phyloP scores from a whole-genome alignment of 257 asterid species.

The Gentiana dahurica region DNA sequence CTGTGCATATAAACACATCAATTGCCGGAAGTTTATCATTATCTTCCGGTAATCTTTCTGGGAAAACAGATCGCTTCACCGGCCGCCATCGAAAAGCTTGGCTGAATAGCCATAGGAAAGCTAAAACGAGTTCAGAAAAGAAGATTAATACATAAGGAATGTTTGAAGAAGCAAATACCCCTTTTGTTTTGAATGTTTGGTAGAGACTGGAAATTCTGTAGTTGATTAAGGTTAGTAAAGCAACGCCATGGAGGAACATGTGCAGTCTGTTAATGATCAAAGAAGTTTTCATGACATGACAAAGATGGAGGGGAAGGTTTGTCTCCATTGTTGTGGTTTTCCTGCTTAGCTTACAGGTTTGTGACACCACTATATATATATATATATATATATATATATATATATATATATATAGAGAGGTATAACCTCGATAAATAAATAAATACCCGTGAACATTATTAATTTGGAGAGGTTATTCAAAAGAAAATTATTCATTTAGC shows the following conservation, averaged over 20 bases:
- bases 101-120: conserved; percentile 42
- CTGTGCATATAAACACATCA: conserved; percentile 58
- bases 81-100: conserved; percentile 44
- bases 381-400: no score
- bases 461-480: no score
- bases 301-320: conserved; percentile 23
- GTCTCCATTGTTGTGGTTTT: conserved; percentile 4
- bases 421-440: no score
- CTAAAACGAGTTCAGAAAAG: conserved; percentile 25
- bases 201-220: conserved; percentile 25
- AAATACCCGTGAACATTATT: no score
- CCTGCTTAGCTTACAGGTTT: no score
- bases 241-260: conserved; percentile 23
- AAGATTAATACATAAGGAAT: conserved; percentile 21
- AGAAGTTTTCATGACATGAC: conserved; percentile 16
- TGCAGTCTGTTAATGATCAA: conserved; percentile 30
- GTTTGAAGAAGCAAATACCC: not conserved
- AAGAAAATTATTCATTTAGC: no score
- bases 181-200: conserved; percentile 2
- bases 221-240: conserved; percentile 28
- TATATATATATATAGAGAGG: no score
- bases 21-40: conserved; percentile 28
- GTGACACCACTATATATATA: no score
- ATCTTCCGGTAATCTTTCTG: conserved; percentile 29
- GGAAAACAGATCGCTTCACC: conserved; percentile 25